These are phyloP conservation scores for Suillus luteus DNA, from an alignment of 768 basidiomycete genomes.

Conservation along the genomic window DNA sequence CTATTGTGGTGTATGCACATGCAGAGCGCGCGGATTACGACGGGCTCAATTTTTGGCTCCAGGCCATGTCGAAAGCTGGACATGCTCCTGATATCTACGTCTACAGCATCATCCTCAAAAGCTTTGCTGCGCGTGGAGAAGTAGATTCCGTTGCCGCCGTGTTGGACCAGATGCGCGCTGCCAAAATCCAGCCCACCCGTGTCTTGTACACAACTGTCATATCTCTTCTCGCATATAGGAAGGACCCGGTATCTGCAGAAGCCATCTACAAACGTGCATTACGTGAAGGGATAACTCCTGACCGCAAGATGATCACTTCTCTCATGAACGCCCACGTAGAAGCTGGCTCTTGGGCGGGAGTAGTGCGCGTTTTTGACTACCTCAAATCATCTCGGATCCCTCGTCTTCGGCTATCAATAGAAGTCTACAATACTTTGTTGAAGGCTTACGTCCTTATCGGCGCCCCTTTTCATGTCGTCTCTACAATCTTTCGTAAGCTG, in stretches of 20 bases:
- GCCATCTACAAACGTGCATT: slow-evolving; percentile 66
- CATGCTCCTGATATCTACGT: slow-evolving; percentile 55
- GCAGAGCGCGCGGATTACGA: slow-evolving; percentile 46
- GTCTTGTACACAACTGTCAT: slow-evolving; percentile 70
- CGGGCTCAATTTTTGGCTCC: slow-evolving; percentile 57
- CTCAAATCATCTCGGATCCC: slow-evolving; percentile 41
- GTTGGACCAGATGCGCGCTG: slow-evolving; percentile 62
- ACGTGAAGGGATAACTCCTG: slow-evolving; percentile 60
- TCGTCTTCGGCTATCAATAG: slow-evolving; percentile 49
- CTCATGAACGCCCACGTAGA: slow-evolving; percentile 86
- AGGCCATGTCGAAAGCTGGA: slow-evolving; percentile 49
- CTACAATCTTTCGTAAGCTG: slow-evolving; percentile 61
- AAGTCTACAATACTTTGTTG: slow-evolving; percentile 75
- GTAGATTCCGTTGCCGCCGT: slow-evolving; percentile 49
- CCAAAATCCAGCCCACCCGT: slow-evolving; percentile 46
- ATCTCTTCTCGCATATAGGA: slow-evolving; percentile 59
- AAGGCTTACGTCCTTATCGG: slow-evolving; percentile 84
- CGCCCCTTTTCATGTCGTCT: slow-evolving; percentile 69
- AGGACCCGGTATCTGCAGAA: slow-evolving; percentile 67
- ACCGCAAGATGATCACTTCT: slow-evolving; percentile 63
- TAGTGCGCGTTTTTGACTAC: slow-evolving; percentile 68
- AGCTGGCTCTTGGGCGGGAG: slow-evolving; percentile 76
- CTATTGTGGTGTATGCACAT: slow-evolving; percentile 56
- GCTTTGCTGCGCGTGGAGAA: slow-evolving; percentile 57
- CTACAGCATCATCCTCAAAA: slow-evolving; percentile 61